phyloP scores from a whole-genome alignment of 2,329 filamentous ascomycete species.

The Drechslerella coelobrocha region DNA sequence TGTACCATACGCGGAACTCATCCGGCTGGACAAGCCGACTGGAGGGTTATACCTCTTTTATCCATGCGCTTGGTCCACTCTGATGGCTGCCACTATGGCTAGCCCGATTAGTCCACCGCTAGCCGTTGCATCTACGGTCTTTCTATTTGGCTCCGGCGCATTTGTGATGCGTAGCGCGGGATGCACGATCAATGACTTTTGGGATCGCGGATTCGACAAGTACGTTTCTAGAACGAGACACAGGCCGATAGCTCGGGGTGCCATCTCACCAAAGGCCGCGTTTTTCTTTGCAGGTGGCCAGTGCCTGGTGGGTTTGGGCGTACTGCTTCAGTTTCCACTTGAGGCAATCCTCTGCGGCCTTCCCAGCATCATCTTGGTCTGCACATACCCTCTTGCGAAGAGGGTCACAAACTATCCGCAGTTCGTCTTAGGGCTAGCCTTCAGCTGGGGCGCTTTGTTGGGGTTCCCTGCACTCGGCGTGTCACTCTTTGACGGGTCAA shows the following conservation, averaged over 20 bases:
- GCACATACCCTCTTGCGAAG: conserved; percentile 81
- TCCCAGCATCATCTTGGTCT: conserved; percentile 76
- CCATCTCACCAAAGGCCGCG: conserved; percentile 74
- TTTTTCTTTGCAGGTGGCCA: conserved; percentile 77
- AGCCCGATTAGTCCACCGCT: conserved; percentile 68
- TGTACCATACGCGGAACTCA: conserved; percentile 81
- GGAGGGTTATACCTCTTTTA: conserved; percentile 87
- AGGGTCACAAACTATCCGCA: conserved; percentile 87
- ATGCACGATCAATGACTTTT: conserved; percentile 88
- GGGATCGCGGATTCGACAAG: conserved; percentile 85
- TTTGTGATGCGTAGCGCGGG: conserved; percentile 86
- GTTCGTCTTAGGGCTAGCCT: conserved; percentile 79
- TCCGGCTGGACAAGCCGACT: conserved; percentile 79
- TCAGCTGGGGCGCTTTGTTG: conserved; percentile 88
- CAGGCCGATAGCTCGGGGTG: conserved; percentile 80
- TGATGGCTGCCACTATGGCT: conserved; percentile 76
- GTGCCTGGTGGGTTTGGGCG: conserved; percentile 73
- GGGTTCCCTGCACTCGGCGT: conserved; percentile 83
- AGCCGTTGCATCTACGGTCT: conserved; percentile 68
- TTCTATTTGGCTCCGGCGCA: conserved; percentile 76
- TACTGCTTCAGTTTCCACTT: conserved; percentile 77
- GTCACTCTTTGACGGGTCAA: conserved; percentile 70
- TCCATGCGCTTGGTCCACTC: conserved; percentile 82
- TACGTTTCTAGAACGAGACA: conserved; percentile 77
- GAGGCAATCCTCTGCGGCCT: conserved; percentile 78